Percentiles rank a stretch among this genome's conserved stretches.
phyloP scores from a whole-genome alignment of 2,329 filamentous ascomycete species.

The Tolypocladium capitatum region DNA sequence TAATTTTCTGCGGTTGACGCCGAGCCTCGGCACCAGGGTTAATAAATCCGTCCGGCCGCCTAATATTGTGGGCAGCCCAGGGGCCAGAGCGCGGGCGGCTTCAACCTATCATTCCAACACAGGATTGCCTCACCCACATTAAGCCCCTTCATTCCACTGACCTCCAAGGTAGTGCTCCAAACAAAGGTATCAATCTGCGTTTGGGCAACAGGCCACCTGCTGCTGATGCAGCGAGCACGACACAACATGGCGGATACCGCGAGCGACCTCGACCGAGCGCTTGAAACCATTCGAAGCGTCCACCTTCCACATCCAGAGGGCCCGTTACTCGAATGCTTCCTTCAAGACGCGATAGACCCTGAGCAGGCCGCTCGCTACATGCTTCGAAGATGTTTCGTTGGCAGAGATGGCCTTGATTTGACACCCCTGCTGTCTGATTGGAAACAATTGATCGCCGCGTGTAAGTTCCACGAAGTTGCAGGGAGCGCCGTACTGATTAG shows the following conservation, averaged over 20 bases:
- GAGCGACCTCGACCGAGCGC: background rate
- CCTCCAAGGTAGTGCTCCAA: background rate
- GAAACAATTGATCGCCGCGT: background rate
- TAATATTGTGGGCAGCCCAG: background rate
- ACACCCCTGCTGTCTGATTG: background rate
- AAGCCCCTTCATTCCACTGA: background rate
- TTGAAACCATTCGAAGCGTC: background rate
- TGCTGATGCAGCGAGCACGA: background rate
- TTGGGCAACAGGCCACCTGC: background rate
- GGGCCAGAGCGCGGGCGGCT: background rate
- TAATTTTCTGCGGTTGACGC: no score
- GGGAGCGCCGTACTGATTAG: background rate
- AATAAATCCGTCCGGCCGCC: background rate
- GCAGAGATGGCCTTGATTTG: background rate
- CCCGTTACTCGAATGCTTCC: background rate
- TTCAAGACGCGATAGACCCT: background rate
- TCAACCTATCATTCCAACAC: background rate
- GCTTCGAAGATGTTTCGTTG: background rate
- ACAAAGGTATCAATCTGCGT: background rate
- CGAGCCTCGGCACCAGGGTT: background rate
- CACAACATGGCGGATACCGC: background rate
- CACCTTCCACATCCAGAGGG: background rate
- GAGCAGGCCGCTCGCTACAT: background rate
- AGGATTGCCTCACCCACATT: background rate
- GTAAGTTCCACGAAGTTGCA: background rate